Evolutionary conservation across 306 rosid genomes (phyloP).

Genomic region (Calophaca sinica): DNA sequence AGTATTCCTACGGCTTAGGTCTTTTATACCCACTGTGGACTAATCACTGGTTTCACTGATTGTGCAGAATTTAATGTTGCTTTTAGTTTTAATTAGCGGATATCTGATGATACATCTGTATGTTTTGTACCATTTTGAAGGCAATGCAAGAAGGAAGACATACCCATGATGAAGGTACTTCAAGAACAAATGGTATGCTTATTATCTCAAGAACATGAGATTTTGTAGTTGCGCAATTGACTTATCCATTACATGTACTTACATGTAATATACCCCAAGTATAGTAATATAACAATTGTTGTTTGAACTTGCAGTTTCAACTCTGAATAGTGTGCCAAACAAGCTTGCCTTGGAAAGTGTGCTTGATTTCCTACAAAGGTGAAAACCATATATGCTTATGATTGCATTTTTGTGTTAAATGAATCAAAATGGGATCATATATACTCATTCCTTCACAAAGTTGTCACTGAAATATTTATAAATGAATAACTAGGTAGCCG

Average conservation of each 20-base stretch:
- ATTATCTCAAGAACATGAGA: slow-evolving; percentile 9
- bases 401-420: slow-evolving; percentile 4
- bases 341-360: slow-evolving; percentile 15
- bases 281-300: neutral
- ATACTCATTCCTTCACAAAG: neutral
- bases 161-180: neutral
- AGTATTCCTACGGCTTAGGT: too few relatives aligned
- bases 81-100: too few relatives aligned
- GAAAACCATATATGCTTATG: neutral
- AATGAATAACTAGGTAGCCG: neutral
- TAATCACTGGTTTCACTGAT: too few relatives aligned
- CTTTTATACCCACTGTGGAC: too few relatives aligned
- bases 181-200: slow-evolving; percentile 37
- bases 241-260: neutral
- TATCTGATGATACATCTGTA: too few relatives aligned
- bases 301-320: slow-evolving; percentile 22
- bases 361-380: slow-evolving; percentile 47
- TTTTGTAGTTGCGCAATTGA: neutral
- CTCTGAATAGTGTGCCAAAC: neutral
- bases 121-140: neutral
- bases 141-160: slow-evolving; percentile 18
- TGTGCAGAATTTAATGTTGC: too few relatives aligned
- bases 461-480: neutral
- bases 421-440: neutral
- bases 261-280: too few relatives aligned